Evolutionary conservation across 2,329 filamentous ascomycete genomes (phyloP).

Genomic region (Phoma sp.): DNA sequence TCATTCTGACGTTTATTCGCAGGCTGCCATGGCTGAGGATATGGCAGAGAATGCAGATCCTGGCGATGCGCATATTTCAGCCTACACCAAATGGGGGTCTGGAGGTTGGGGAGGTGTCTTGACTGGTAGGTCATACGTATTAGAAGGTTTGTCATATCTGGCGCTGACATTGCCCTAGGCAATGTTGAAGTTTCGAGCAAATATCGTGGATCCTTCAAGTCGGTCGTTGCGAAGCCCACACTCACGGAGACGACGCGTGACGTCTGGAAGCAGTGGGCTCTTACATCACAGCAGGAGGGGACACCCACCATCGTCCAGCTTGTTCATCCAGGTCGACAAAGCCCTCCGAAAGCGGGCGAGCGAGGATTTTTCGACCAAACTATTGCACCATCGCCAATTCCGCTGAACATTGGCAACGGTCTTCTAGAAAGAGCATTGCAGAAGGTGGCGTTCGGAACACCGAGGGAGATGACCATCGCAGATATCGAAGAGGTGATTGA

Average conservation of each 20-base stretch:
- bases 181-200: conserved; percentile 68
- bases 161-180: conserved; percentile 40
- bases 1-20: conserved; percentile 11
- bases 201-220: conserved; percentile 53
- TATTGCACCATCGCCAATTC: conserved; percentile 53
- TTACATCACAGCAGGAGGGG: conserved; percentile 52
- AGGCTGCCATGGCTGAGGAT: conserved; percentile 39
- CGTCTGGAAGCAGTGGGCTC: conserved; percentile 24
- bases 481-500: conserved; percentile 63
- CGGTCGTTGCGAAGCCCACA: conserved; percentile 12
- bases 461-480: conserved; percentile 57
- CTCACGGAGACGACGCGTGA: conserved; percentile 49
- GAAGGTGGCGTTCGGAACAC: conserved; percentile 49
- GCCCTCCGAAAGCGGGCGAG: conserved; percentile 49
- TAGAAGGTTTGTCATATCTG: too few relatives aligned
- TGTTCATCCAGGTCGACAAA: conserved; percentile 66
- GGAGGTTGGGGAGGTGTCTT: conserved; percentile 55
- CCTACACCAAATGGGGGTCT: conserved; percentile 58
- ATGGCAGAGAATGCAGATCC: conserved; percentile 28
- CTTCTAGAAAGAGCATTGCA: conserved; percentile 55
- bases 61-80: conserved; percentile 54
- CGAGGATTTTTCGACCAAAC: conserved; percentile 45
- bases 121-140: conserved; percentile 42
- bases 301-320: conserved; percentile 61
- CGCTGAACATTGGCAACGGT: conserved; percentile 33